These are phyloP conservation scores for Lactarius quietus DNA, from an alignment of 768 basidiomycete genomes.

Conservation along the genomic window DNA sequence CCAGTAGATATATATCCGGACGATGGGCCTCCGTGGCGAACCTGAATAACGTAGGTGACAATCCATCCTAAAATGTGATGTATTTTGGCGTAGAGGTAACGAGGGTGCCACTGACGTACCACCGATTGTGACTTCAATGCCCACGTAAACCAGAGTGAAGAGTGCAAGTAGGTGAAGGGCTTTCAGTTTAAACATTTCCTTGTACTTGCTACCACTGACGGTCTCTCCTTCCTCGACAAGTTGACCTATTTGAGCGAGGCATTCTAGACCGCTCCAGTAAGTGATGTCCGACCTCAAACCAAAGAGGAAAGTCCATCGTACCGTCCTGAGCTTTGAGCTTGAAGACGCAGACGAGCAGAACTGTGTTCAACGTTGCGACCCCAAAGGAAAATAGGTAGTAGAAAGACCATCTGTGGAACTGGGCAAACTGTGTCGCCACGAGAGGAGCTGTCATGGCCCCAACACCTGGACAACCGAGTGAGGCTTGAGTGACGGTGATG, in stretches of 20 bases:
- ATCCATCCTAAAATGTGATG: conserved; percentile 43
- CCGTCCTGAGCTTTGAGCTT: conserved; percentile 69
- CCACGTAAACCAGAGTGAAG: conserved; percentile 46
- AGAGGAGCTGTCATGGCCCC: conserved; percentile 71
- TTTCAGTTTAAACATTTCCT: conserved; percentile 43
- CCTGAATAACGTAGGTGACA: conserved; percentile 47
- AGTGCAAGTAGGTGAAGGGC: conserved; percentile 41
- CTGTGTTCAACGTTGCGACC: conserved; percentile 55
- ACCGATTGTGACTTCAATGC: conserved; percentile 36
- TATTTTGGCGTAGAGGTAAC: not conserved
- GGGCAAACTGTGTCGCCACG: conserved; percentile 77
- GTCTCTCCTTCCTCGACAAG: conserved; percentile 36
- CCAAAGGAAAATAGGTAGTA: conserved; percentile 72
- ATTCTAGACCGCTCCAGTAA: conserved; percentile 39
- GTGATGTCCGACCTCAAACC: not conserved
- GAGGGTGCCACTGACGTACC: conserved; percentile 30
- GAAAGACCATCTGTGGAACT: conserved; percentile 64
- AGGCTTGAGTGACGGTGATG: not conserved
- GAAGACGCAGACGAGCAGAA: conserved; percentile 55
- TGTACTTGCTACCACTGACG: conserved; percentile 41
- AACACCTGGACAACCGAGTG: conserved; percentile 42
- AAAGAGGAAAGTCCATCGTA: conserved; percentile 29
- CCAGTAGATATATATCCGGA: conserved; percentile 51
- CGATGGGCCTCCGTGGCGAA: conserved; percentile 43
- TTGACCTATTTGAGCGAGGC: conserved; percentile 52